Base-by-base conservation (phyloP, 192 early-diverging fungal species). In the Umbelopsis vinacea region DNA sequence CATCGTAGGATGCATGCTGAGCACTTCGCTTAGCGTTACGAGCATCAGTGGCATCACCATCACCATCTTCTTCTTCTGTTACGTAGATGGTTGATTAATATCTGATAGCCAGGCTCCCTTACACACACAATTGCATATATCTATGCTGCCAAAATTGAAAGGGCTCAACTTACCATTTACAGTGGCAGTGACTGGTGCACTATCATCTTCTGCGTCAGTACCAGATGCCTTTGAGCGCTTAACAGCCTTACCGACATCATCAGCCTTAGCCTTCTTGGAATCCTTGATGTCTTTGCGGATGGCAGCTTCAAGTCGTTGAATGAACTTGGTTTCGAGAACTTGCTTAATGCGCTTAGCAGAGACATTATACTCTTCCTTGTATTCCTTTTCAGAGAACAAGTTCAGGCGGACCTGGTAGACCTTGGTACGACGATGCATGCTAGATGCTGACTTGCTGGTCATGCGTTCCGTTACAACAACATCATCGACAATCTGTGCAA, bases 401-500 rank as follows among this genome's bases (percentile, higher is more conserved):
- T 95, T 83, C 74, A 99, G 74, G 17, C 90, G 89, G 40, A 99
- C 81, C 11, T 85, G 89, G 69, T 96, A 91, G 50, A 91, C 79
- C 85, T 95, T 96, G 67, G 84, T 76, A 37, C 96, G 90, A 22
- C 52, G 72, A 38, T 82, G 79, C 21, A 73, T 77, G 8, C 67
- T 84, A 15, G 72, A 74, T 35, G 76, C 60, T 7, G 76, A 77
- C 73, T 88, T 88, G 17, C 81, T 77, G 23, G 85, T 83, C 24
- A 97, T 79, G 2, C 86, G 76, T 85, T 98, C 97, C 19, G 84
- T 85, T 12, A 98, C 94, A 48, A 85, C 88, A 48, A 98, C 92
- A 55, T 90, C 85, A 70, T 98, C 94, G 46, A 93, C 91, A 52
- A 99, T 80, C 68, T 98, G 92, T 40, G 91, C 79, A 38, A 99